Conservation (phyloP, 2,329 filamentous ascomycete genomes). For the Karstenula rhodostoma region DNA sequence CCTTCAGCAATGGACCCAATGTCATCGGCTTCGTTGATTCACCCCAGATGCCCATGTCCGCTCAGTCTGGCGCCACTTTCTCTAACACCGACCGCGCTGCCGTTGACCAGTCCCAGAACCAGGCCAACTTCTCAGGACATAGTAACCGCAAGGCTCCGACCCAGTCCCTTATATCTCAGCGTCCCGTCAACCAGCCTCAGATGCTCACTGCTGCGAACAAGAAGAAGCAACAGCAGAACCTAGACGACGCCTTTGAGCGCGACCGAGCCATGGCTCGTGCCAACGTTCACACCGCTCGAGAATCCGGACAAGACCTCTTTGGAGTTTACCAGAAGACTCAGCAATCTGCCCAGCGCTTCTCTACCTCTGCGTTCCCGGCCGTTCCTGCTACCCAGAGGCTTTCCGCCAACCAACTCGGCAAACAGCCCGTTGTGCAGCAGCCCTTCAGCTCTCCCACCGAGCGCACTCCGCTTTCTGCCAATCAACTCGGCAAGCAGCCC, state of each 20-base stretch:
- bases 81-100: neutral
- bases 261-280: neutral
- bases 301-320: neutral
- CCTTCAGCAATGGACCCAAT: neutral
- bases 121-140: neutral
- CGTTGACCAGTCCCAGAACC: neutral
- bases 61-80: neutral
- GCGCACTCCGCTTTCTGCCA: no score
- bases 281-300: neutral
- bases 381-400: neutral
- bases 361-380: neutral
- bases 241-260: neutral
- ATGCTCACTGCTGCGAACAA: neutral
- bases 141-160: neutral
- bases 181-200: neutral
- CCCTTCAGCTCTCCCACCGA: no score
- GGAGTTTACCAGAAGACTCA: neutral
- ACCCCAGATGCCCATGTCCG: no score
- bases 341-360: neutral
- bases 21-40: no score
- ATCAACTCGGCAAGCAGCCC: no score
- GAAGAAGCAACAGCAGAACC: neutral
- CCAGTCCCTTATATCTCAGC: neutral
- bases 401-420: neutral
- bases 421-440: no score